Evolutionary conservation across 139 green algal species (phyloP).

Genomic region (Chlamydomonas eustigma): DNA sequence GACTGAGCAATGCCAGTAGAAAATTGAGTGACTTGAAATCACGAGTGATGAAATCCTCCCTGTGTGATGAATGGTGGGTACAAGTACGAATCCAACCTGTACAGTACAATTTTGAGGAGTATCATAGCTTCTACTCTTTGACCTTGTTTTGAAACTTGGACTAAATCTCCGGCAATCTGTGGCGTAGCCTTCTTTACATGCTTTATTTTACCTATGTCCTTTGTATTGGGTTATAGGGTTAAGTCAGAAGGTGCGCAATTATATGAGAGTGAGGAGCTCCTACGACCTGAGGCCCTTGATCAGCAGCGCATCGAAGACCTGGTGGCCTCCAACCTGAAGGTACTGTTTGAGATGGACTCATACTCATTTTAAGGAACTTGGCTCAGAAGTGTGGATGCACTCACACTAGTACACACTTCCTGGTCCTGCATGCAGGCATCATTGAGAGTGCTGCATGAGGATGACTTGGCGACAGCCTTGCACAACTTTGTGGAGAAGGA

Average conservation of each 20-base stretch:
- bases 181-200: no score
- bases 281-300: constrained; percentile 69
- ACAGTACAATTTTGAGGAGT: no score
- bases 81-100: no score
- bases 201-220: no score
- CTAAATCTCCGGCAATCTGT: no score
- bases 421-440: background rate
- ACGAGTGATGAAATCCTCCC: no score
- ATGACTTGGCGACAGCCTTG: constrained; percentile 62
- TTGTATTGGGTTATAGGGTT: background rate
- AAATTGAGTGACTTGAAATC: no score
- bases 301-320: constrained; percentile 75
- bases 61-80: no score
- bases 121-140: no score
- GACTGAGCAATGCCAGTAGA: no score
- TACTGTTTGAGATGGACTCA: constrained; percentile 5
- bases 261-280: constrained; percentile 9
- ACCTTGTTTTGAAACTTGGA: no score
- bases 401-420: background rate
- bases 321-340: constrained; percentile 62
- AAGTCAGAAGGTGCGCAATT: constrained; percentile 6
- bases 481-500: constrained; percentile 92
- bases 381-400: background rate
- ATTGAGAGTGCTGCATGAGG: constrained; percentile 67
- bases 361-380: background rate